Conservation (phyloP, 768 basidiomycete species). For the Chlorophyllum brunneum region DNA sequence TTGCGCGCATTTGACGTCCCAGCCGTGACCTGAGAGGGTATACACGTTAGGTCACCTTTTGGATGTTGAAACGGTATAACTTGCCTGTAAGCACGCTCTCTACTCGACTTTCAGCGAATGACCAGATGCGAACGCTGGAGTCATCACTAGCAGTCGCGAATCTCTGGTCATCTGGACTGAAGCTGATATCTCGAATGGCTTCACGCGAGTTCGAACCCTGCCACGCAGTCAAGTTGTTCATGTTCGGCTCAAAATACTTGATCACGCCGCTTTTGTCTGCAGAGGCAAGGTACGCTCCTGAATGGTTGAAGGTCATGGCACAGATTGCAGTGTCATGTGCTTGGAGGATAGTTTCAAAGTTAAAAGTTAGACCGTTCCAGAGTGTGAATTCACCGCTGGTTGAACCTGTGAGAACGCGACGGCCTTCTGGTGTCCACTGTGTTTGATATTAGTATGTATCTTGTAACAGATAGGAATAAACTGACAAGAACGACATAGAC, state of each 20-base stretch:
- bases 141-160: conserved; percentile 98
- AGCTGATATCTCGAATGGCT: conserved; percentile 87
- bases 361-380: conserved; percentile 99
- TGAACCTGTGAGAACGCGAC: conserved; percentile 90
- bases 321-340: conserved; percentile 96
- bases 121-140: conserved; percentile 92
- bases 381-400: conserved; percentile 97
- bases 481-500: conserved; percentile 92
- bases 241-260: conserved; percentile 98
- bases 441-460: conserved; percentile 1
- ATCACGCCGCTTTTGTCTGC: conserved; percentile 92
- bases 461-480: conserved; percentile 17
- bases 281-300: conserved; percentile 89
- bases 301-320: conserved; percentile 85
- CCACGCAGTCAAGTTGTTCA: conserved; percentile 97
- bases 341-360: conserved; percentile 99
- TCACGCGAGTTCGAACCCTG: conserved; percentile 84
- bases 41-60: neutral
- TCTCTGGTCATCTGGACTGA: conserved; percentile 86
- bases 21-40: conserved; percentile 75
- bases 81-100: conserved; percentile 84
- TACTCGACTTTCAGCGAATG: conserved; percentile 85
- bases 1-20: conserved; percentile 98
- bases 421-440: conserved; percentile 97
- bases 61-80: conserved; percentile 7